phyloP scores from a whole-genome alignment of 2,329 filamentous ascomycete genomes.

The Alternaria triticina region DNA sequence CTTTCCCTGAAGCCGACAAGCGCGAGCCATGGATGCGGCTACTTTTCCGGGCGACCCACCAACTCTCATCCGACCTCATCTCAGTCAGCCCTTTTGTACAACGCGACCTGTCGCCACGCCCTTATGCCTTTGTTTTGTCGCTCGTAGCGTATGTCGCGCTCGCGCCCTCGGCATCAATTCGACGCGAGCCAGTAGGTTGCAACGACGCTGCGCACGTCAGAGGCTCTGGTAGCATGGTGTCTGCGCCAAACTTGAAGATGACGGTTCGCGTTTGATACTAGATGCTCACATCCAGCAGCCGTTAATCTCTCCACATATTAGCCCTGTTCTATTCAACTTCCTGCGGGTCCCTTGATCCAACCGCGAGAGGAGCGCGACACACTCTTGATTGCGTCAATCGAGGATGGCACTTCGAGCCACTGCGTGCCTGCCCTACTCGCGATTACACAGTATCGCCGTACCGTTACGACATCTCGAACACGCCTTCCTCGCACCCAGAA shows the following conservation, averaged over 20 bases:
- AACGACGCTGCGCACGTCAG: neutral
- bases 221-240: neutral
- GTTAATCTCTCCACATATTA: neutral
- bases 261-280: neutral
- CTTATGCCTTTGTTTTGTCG: neutral
- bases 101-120: neutral
- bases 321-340: fast-evolving
- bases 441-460: too few species aligned
- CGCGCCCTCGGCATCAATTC: neutral
- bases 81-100: neutral
- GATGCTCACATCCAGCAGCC: neutral
- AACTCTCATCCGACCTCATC: conserved; percentile 2
- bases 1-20: neutral
- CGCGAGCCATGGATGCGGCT: neutral
- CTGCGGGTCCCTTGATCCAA: neutral
- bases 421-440: too few species aligned
- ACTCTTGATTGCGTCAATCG: too few species aligned
- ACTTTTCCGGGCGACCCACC: neutral
- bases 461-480: neutral
- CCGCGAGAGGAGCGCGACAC: neutral
- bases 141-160: neutral
- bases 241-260: neutral
- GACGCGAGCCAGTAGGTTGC: neutral
- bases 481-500: neutral
- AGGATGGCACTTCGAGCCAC: neutral